A percentile compares a stretch with the other conserved stretches of the same genome.
phyloP scores from a whole-genome alignment of 2,329 filamentous ascomycete genomes.

The Zymoseptoria brevis region DNA sequence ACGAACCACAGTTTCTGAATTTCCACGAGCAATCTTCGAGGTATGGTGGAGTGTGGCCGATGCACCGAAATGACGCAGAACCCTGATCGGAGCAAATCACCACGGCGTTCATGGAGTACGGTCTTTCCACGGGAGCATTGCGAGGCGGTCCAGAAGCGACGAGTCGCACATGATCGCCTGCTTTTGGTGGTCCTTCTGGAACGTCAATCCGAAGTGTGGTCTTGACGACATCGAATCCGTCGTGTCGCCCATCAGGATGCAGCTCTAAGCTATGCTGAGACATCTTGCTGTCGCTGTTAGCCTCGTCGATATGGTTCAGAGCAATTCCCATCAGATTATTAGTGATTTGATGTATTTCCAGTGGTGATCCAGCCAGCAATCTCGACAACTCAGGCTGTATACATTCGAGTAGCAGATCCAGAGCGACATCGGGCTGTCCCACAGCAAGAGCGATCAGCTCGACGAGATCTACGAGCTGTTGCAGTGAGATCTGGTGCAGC shows the following conservation, averaged over 20 bases:
- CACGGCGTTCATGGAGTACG: neutral
- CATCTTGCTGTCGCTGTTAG: neutral
- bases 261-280: neutral
- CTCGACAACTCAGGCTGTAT: neutral
- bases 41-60: neutral
- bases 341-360: neutral
- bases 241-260: neutral
- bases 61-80: neutral
- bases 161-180: neutral
- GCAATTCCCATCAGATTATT: conserved; percentile 1
- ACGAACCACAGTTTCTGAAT: neutral
- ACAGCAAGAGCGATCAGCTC: conserved; percentile 1
- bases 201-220: conserved; percentile 1
- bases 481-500: neutral
- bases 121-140: neutral
- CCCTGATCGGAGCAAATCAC: neutral
- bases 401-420: conserved; percentile 4
- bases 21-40: conserved; percentile 1
- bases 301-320: conserved; percentile 3
- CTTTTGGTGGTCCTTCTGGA: neutral
- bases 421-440: neutral
- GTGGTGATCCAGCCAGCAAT: neutral
- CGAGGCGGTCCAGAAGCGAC: neutral
- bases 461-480: conserved; percentile 1
- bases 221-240: conserved; percentile 1